phyloP scores from a whole-genome alignment of 768 basidiomycete genomes.

The Paxillus rubicundulus region DNA sequence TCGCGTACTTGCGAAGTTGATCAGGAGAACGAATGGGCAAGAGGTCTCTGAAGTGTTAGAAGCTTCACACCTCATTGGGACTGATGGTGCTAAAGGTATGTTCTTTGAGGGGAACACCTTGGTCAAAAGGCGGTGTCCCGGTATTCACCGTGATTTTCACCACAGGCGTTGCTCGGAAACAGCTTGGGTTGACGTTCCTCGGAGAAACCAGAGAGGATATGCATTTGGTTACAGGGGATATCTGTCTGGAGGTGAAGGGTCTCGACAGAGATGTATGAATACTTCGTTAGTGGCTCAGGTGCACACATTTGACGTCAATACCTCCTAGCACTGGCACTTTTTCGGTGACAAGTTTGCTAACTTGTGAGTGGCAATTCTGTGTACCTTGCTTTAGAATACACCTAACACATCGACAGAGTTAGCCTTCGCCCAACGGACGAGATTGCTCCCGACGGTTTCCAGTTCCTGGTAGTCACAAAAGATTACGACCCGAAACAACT shows the following conservation, averaged over 20 bases:
- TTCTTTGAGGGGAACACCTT: not conserved
- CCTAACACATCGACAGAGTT: not conserved
- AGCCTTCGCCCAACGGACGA: conserved; percentile 1
- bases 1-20: conserved; percentile 36
- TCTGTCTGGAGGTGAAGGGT: conserved; percentile 30
- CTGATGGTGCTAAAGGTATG: conserved; percentile 40
- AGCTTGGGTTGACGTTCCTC: conserved; percentile 40
- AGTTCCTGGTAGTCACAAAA: conserved; percentile 5
- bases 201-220: conserved; percentile 37
- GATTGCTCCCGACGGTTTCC: conserved; percentile 21
- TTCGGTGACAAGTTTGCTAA: conserved; percentile 8
- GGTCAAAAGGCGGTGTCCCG: not conserved
- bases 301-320: not conserved
- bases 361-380: not conserved
- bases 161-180: conserved; percentile 37
- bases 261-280: conserved; percentile 25
- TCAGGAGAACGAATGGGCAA: conserved; percentile 22
- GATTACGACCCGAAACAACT: conserved; percentile 15
- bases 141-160: not conserved
- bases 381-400: not conserved
- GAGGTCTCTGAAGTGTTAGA: conserved; percentile 27
- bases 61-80: conserved; percentile 38
- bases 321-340: conserved; percentile 22
- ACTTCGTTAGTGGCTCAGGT: not conserved
- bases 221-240: conserved; percentile 34